These are phyloP conservation scores for Cylindrotheca fusiformis DNA, from an alignment of 108 stramenopile genomes.

Conservation along the genomic window DNA sequence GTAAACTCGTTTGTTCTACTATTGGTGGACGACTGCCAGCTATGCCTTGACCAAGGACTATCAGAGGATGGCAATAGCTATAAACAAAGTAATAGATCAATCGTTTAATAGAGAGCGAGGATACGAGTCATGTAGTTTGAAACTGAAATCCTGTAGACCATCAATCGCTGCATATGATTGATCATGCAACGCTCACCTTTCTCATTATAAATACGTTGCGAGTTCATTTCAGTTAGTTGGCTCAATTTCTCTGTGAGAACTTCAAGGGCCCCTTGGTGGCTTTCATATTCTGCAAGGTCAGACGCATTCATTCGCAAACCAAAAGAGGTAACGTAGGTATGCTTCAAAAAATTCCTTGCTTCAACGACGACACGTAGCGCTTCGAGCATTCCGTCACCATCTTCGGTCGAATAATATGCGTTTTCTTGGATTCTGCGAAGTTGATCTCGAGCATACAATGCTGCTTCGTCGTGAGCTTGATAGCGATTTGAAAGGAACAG, in stretches of 20 bases:
- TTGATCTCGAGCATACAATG: slow-evolving; percentile 11
- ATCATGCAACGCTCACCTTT: slow-evolving; percentile 14
- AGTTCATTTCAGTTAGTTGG: slow-evolving; percentile 27
- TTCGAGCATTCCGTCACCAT: neutral
- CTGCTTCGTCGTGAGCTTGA: slow-evolving; percentile 23
- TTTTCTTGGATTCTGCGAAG: slow-evolving; percentile 3
- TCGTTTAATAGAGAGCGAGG: neutral
- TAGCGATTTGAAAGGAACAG: slow-evolving; percentile 21
- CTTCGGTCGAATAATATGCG: slow-evolving; percentile 5
- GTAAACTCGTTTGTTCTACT: too few relatives aligned
- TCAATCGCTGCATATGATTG: slow-evolving; percentile 13
- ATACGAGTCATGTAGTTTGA: slow-evolving; percentile 20
- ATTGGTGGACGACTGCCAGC: too few relatives aligned
- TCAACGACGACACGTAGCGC: slow-evolving; percentile 20
- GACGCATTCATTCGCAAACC: slow-evolving; percentile 1
- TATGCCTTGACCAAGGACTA: too few relatives aligned
- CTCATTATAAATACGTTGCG: slow-evolving; percentile 15
- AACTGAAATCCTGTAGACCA: slow-evolving; percentile 21
- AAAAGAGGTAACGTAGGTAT: slow-evolving; percentile 27
- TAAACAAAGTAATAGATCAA: neutral
- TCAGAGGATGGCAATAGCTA: neutral
- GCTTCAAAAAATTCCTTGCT: slow-evolving; percentile 24
- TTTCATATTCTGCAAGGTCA: slow-evolving; percentile 7
- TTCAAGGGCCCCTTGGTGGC: slow-evolving; percentile 32
- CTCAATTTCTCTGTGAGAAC: slow-evolving; percentile 34